These are phyloP conservation scores for Euclidium syriacum DNA, from an alignment of 345 rosid genomes.

Conservation along the genomic window DNA sequence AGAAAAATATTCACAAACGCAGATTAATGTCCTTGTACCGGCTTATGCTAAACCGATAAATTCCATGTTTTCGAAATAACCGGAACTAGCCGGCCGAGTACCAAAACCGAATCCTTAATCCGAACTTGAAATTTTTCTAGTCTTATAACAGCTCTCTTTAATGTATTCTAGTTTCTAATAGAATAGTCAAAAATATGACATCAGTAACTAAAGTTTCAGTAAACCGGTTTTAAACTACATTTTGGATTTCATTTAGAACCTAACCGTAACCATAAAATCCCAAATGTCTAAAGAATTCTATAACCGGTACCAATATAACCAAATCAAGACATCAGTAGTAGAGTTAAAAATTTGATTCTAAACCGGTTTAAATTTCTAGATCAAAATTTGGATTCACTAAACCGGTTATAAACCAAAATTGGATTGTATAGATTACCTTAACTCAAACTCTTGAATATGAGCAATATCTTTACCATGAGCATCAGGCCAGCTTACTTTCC, in stretches of 20 bases:
- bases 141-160: not conserved
- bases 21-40: not conserved
- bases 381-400: no score
- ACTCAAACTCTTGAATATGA: constrained; percentile 67
- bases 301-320: no score
- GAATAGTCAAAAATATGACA: not conserved
- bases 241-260: no score
- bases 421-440: constrained; percentile 34
- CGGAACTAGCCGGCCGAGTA: not conserved
- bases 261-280: no score
- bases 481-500: constrained; percentile 81
- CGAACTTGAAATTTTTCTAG: not conserved
- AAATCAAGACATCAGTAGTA: no score
- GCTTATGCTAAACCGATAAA: not conserved
- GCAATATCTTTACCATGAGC: constrained; percentile 75
- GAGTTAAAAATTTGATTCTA: no score
- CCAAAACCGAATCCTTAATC: not conserved
- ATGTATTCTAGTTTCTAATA: no score
- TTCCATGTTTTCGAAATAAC: not conserved
- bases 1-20: not conserved
- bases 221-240: not conserved
- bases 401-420: no score
- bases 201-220: not conserved
- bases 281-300: no score
- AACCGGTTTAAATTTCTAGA: no score